phyloP scores from a whole-genome alignment of 1,284 basidiomycete species.

The Takashimella tepidaria region DNA sequence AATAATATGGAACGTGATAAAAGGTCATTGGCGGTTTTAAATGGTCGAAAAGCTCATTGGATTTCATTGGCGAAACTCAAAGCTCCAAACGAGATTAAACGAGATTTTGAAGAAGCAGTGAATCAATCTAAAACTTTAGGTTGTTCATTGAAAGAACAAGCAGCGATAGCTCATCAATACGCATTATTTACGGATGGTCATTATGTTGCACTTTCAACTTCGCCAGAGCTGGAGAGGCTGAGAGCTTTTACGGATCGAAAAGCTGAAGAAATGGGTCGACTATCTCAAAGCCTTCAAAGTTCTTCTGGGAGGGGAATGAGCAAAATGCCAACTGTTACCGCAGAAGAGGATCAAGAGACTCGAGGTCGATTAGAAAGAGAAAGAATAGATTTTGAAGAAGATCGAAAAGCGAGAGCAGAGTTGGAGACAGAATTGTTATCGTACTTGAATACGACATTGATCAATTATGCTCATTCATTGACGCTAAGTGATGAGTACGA shows the following conservation, averaged over 20 bases:
- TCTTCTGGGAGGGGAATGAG: conserved; percentile 43
- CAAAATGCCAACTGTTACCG: too few species aligned
- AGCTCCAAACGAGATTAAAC: conserved; percentile 69
- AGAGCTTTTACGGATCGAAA: conserved; percentile 54
- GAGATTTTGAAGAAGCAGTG: conserved; percentile 56
- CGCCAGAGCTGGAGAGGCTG: conserved; percentile 66
- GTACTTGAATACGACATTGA: conserved; percentile 69
- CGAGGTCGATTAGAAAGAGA: too few species aligned
- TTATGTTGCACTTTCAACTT: conserved; percentile 63
- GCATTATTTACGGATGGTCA: conserved; percentile 86
- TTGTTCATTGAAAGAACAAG: conserved; percentile 45
- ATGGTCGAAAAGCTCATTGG: conserved; percentile 70
- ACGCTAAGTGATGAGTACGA: conserved; percentile 66
- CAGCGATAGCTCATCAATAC: conserved; percentile 72
- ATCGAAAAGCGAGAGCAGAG: conserved; percentile 52
- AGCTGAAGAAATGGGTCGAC: conserved; percentile 35
- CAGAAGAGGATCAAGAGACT: conserved; percentile 33
- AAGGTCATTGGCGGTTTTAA: conserved; percentile 6
- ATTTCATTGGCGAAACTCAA: conserved; percentile 76
- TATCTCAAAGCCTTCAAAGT: conserved; percentile 22
- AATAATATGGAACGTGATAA: too few species aligned
- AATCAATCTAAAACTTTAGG: conserved; percentile 7
- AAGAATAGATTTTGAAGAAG: conserved; percentile 61
- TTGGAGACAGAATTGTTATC: conserved; percentile 57
- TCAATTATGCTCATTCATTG: conserved; percentile 77